Conservation (phyloP, 2,329 filamentous ascomycete species). For the Tolypocladium amazonense region DNA sequence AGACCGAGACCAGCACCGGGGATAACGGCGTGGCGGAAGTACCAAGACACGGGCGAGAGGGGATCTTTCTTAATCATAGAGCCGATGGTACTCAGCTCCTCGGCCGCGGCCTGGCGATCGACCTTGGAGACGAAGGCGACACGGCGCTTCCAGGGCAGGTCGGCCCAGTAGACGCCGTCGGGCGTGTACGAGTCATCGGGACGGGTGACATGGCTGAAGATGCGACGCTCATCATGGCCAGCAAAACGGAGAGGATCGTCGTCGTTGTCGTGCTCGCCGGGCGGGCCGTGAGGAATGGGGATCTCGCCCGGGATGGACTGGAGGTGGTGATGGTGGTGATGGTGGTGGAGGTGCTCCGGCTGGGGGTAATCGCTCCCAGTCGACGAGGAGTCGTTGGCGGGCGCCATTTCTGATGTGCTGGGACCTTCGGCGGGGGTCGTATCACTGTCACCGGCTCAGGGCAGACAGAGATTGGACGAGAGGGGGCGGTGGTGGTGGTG, state of each 20-base stretch:
- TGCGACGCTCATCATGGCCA: constrained; percentile 41
- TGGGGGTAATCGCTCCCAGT: not conserved
- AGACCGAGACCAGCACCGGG: constrained; percentile 86
- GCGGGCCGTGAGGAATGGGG: constrained; percentile 40
- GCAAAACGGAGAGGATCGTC: constrained; percentile 31
- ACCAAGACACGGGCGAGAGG: constrained; percentile 72
- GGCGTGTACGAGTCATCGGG: constrained; percentile 81
- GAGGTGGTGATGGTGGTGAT: constrained; percentile 16
- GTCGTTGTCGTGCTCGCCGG: constrained; percentile 36
- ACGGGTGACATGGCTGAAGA: constrained; percentile 71
- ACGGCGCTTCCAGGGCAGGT: constrained; percentile 61
- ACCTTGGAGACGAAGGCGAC: constrained; percentile 65
- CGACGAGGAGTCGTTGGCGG: not conserved
- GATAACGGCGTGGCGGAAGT: constrained; percentile 82
- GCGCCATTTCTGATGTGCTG: not conserved
- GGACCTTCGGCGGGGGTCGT: not conserved
- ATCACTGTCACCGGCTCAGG: not conserved
- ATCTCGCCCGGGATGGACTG: constrained; percentile 37
- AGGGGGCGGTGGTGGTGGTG: not conserved
- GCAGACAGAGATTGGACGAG: not conserved
- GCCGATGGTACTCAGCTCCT: constrained; percentile 59
- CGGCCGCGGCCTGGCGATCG: constrained; percentile 57
- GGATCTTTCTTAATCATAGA: constrained; percentile 79
- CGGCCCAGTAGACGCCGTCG: constrained; percentile 87
- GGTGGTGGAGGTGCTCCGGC: constrained; percentile 1